Base-by-base conservation (phyloP, 176 grass and related monocot species). In the Musa acuminata region DNA sequence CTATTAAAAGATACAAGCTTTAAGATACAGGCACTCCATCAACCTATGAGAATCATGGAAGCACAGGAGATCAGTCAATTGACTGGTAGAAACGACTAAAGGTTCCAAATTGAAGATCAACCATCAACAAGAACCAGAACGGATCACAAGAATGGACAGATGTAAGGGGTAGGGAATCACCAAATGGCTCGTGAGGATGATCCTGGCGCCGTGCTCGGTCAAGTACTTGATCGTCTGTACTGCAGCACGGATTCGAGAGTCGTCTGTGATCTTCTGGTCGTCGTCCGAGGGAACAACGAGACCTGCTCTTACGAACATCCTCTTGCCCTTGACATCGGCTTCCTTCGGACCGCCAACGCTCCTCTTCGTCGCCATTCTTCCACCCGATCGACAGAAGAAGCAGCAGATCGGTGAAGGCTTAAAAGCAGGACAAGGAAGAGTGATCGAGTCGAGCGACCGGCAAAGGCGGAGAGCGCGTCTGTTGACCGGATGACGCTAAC, bases 291-390 rank as follows among this genome's bases (percentile, higher is more conserved):
- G 64, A 14, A 67, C 64, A 12, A 17, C 43, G 25, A 67, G 64
- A 67, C 35, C 64, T 26, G 35, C 64, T 13, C 64, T 67, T 13
- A 43, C 64, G 24, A 67, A 67, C 24, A 67, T 26, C 25, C 10
- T 67, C 64, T 73, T 73, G 11, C 71, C 71, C 71, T 73, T 73
- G 11, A 73, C 51, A 52, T 73, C 71, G 20, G 71, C 71, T 24
- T 73, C 71, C 71, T 55, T 73, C 13, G 53, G 51, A 13, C 51
- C 7, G 23, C 51, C 51, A 13, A 73, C 71, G 13, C 71, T 73
- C 71, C 48, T 73, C 52, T 73, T 73, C 19, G 71, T 53, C 22
- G 71, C 71, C 71, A 73, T 55, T 19, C 22, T 73, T 7, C 14
- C 11, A 11, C 63, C 9, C 35, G 35, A 43, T 43, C 35, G 35